Evolutionary conservation across 2,329 filamentous ascomycete species (phyloP).

Genomic region (Paraconiothyrium sp.): DNA sequence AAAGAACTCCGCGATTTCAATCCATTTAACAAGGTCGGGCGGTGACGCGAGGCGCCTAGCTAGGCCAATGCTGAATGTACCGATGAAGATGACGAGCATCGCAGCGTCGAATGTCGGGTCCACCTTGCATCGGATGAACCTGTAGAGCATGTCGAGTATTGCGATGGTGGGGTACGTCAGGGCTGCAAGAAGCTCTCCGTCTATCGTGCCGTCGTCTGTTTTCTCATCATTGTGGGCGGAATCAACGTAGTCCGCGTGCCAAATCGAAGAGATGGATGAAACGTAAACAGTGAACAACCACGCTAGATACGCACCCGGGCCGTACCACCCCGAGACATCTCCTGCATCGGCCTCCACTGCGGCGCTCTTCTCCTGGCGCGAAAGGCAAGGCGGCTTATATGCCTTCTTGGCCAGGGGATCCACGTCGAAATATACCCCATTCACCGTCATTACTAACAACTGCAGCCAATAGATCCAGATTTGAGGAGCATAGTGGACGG

Average conservation of each 20-base stretch:
- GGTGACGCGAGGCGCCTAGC: background rate
- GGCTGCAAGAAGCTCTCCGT: background rate
- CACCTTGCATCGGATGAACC: conserved; percentile 3
- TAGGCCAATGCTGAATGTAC: background rate
- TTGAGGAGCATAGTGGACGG: background rate
- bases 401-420: background rate
- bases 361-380: background rate
- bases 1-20: background rate
- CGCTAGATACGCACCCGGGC: conserved; percentile 2
- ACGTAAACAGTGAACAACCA: conserved; percentile 4
- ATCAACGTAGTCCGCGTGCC: background rate
- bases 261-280: background rate
- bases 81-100: background rate
- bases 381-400: background rate
- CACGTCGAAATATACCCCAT: background rate
- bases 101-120: background rate
- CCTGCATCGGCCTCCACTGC: background rate
- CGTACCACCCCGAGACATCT: conserved; percentile 6
- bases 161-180: background rate
- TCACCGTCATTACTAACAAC: background rate
- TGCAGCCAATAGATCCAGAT: conserved; percentile 1
- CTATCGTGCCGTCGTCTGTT: background rate
- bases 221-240: background rate
- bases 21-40: background rate
- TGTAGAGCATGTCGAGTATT: background rate